These are phyloP conservation scores for Avena eriantha DNA, from an alignment of 176 grass and related monocot species.

Conservation along the genomic window DNA sequence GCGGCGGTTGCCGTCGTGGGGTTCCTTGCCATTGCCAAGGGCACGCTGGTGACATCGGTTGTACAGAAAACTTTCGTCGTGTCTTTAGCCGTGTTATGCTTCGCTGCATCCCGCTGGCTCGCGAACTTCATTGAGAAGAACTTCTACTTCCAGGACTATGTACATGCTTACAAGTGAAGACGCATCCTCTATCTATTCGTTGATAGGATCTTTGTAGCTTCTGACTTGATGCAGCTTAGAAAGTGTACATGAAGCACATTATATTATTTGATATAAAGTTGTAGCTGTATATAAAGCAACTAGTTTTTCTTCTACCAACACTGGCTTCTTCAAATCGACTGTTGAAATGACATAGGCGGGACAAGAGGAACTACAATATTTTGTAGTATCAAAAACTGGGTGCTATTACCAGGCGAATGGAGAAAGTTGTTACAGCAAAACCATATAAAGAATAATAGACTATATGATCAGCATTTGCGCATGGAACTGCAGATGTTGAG, in stretches of 20 bases:
- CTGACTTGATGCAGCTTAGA: not conserved
- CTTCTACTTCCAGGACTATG: conserved; percentile 93
- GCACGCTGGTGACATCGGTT: conserved; percentile 27
- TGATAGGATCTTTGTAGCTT: conserved; percentile 4
- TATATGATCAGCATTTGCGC: not conserved
- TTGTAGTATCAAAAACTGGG: not conserved
- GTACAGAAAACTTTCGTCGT: conserved; percentile 46
- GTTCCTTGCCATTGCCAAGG: conserved; percentile 62
- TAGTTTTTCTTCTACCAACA: not conserved
- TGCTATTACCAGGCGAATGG: not conserved
- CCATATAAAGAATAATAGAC: conserved; percentile 2
- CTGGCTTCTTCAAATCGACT: not conserved
- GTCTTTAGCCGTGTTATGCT: conserved; percentile 63
- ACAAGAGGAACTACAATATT: not conserved
- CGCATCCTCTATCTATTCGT: no score
- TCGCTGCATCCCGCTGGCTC: conserved; percentile 69
- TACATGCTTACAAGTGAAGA: conserved; percentile 81
- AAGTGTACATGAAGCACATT: conserved; percentile 13
- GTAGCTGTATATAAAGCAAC: conserved; percentile 27
- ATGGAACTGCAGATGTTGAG: conserved; percentile 8
- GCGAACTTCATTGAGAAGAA: conserved; percentile 81
- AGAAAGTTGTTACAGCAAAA: not conserved
- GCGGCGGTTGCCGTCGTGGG: conserved; percentile 57
- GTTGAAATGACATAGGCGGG: not conserved
- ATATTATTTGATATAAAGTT: not conserved